Evolutionary conservation across 306 rosid genomes (phyloP).

Genomic region (Quercus alba): DNA sequence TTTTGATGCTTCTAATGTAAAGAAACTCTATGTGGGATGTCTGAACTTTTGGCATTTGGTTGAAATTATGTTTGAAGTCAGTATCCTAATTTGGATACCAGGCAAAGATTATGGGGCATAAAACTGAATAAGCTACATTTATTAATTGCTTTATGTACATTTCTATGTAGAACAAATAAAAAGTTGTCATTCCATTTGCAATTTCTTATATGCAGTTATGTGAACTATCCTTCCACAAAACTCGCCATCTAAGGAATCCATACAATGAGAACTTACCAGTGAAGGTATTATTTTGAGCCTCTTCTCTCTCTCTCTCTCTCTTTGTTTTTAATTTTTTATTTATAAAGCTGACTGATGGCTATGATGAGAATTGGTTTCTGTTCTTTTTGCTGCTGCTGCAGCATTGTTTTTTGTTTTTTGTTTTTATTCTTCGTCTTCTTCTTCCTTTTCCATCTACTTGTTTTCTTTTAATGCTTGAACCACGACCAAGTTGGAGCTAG

Average conservation of each 20-base stretch:
- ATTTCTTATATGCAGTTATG: slow-evolving; percentile 75
- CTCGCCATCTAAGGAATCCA: slow-evolving; percentile 96
- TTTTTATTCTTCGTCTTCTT: background rate
- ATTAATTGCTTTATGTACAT: slow-evolving; percentile 1
- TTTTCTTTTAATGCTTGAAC: background rate
- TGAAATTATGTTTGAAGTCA: background rate
- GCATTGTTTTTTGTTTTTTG: background rate
- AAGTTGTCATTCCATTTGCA: slow-evolving; percentile 31
- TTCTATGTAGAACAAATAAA: slow-evolving; percentile 2
- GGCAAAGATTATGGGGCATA: background rate
- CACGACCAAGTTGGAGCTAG: background rate
- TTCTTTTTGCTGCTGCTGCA: background rate
- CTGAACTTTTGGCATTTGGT: background rate
- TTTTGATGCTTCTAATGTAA: background rate
- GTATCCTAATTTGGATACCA: background rate
- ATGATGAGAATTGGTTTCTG: background rate
- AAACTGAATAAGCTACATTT: slow-evolving; percentile 4
- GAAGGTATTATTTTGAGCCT: slow-evolving; percentile 58
- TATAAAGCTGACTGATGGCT: background rate
- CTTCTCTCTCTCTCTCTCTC: too few species aligned
- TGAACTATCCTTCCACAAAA: slow-evolving; percentile 95
- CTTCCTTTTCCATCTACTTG: background rate
- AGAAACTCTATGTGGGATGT: background rate
- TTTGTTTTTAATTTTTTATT: background rate
- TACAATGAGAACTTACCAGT: slow-evolving; percentile 98